A percentile compares a stretch with the other conserved stretches of the same genome.
These are phyloP conservation scores for Butyriboletus loyo DNA, from an alignment of 768 basidiomycete species.

Conservation along the genomic window DNA sequence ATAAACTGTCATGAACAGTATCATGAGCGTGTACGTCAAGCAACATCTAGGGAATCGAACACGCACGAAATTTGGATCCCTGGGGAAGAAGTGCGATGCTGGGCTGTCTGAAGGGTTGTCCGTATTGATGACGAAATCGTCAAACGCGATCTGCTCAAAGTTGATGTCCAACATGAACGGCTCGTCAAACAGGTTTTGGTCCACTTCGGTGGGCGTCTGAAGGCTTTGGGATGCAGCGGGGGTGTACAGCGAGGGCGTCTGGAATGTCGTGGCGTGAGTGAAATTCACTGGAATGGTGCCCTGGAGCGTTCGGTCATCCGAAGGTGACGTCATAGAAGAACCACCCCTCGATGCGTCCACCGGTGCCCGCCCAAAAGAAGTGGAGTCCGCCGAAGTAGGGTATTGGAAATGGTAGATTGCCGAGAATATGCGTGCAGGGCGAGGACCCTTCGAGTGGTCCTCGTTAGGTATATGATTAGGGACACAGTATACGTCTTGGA, in stretches of 20 bases:
- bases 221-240: background rate
- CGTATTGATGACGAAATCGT: constrained; percentile 22
- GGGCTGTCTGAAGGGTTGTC: constrained; percentile 18
- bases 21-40: constrained; percentile 9
- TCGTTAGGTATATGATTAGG: constrained; percentile 24
- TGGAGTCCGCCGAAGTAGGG: constrained; percentile 14
- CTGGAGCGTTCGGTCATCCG: constrained; percentile 1
- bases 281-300: background rate
- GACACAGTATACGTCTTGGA: constrained; percentile 54
- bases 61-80: constrained; percentile 36
- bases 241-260: background rate
- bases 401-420: constrained; percentile 59
- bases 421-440: constrained; percentile 44
- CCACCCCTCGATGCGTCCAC: constrained; percentile 9
- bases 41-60: background rate
- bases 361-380: constrained; percentile 9
- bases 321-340: constrained; percentile 17
- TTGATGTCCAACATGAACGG: constrained; percentile 31
- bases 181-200: constrained; percentile 27
- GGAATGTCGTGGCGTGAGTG: constrained; percentile 6
- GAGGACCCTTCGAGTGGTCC: constrained; percentile 20
- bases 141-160: constrained; percentile 26
- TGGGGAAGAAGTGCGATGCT: constrained; percentile 28
- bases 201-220: background rate
- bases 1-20: constrained; percentile 14